These are phyloP conservation scores for Suillus decipiens DNA, from an alignment of 768 basidiomycete genomes.

Conservation along the genomic window DNA sequence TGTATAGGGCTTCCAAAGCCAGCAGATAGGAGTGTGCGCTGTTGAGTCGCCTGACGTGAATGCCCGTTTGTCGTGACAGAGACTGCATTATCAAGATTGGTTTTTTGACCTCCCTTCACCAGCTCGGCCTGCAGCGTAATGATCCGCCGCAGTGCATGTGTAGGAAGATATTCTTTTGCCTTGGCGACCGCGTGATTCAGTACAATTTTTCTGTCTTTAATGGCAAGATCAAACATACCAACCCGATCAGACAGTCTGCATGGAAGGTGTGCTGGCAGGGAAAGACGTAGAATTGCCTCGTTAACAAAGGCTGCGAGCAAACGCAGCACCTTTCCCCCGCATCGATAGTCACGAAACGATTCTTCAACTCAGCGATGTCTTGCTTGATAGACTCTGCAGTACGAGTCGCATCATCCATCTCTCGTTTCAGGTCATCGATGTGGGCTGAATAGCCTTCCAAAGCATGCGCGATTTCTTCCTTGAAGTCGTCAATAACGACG, in stretches of 20 bases:
- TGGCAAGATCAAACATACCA: constrained; percentile 57
- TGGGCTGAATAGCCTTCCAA: constrained; percentile 92
- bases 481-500: constrained; percentile 98
- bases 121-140: constrained; percentile 84
- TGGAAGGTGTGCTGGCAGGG: constrained; percentile 98
- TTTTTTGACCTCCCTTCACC: constrained; percentile 50
- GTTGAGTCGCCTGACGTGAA: constrained; percentile 46
- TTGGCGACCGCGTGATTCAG: constrained; percentile 35
- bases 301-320: constrained; percentile 75
- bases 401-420: constrained; percentile 95
- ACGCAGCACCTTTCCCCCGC: constrained; percentile 82
- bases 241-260: constrained; percentile 91
- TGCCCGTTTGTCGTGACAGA: constrained; percentile 35
- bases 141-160: constrained; percentile 81
- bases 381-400: constrained; percentile 92
- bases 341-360: constrained; percentile 91
- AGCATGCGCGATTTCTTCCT: constrained; percentile 96
- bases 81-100: constrained; percentile 35
- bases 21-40: constrained; percentile 74
- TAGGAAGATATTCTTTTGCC: constrained; percentile 91
- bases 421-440: constrained; percentile 85
- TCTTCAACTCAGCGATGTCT: constrained; percentile 83
- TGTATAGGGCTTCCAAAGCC: constrained; percentile 65
- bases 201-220: not conserved
- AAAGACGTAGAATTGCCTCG: constrained; percentile 96